A percentile compares a stretch with the other conserved stretches of the same genome.
Evolutionary conservation across 768 basidiomycete genomes (phyloP).

Genomic region (Russula olivacea): DNA sequence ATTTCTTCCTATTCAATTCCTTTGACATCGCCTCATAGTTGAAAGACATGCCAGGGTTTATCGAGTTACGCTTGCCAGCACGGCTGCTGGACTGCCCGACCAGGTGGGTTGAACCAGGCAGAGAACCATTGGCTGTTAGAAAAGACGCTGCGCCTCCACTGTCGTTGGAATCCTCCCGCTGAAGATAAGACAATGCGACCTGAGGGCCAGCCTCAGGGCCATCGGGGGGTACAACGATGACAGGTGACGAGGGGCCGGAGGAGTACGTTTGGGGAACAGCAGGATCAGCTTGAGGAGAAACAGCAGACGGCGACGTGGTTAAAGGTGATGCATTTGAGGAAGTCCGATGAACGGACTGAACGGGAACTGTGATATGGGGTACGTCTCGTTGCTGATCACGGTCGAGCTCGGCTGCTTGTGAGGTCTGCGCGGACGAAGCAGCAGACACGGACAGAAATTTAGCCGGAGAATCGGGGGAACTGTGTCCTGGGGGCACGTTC

Average conservation of each 20-base stretch:
- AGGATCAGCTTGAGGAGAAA: constrained; percentile 1
- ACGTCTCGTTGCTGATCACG: constrained; percentile 5
- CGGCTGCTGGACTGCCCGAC: constrained; percentile 33
- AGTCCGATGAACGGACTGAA: neutral
- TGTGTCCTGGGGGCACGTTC: neutral
- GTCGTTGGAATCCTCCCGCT: neutral
- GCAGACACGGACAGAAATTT: neutral
- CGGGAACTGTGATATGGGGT: neutral
- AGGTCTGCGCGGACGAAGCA: neutral
- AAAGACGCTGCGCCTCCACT: constrained; percentile 10
- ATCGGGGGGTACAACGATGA: constrained; percentile 6
- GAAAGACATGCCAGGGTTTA: constrained; percentile 46
- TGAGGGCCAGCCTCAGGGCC: constrained; percentile 16
- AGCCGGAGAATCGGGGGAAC: neutral
- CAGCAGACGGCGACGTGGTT: constrained; percentile 4
- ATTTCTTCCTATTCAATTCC: constrained; percentile 7
- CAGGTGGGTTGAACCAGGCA: constrained; percentile 29
- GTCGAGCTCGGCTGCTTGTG: neutral
- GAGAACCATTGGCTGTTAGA: constrained; percentile 25
- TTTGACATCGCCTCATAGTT: constrained; percentile 23
- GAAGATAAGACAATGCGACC: constrained; percentile 20
- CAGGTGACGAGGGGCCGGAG: constrained; percentile 7
- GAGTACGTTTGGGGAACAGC: neutral
- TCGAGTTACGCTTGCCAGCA: constrained; percentile 46
- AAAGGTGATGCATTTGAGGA: neutral